Evolutionary conservation across 179 eudicot genomes (phyloP).

Genomic region (Carnegiea gigantea): DNA sequence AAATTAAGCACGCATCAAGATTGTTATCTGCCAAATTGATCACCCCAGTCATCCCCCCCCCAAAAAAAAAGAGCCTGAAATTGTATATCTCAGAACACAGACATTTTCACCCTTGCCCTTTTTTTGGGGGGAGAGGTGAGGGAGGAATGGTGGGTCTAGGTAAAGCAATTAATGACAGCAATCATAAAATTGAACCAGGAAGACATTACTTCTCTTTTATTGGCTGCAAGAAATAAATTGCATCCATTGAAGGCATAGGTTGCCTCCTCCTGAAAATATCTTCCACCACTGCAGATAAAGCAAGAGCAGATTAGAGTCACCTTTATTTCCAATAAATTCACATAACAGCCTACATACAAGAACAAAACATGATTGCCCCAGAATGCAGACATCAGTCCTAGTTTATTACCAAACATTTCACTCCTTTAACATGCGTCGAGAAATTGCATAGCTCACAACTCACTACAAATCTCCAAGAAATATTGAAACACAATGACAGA

Average conservation of each 20-base stretch:
- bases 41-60: no score
- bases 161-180: background rate
- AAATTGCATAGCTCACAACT: background rate
- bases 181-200: conserved; percentile 2
- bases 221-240: conserved; percentile 92
- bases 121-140: background rate
- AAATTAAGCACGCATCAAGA: no score
- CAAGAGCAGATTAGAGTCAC: conserved; percentile 1
- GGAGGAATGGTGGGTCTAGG: background rate
- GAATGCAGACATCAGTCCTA: background rate
- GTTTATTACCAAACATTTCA: background rate
- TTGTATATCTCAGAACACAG: no score
- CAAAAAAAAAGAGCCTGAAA: no score
- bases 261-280: conserved; percentile 92
- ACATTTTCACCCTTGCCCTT: no score
- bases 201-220: conserved; percentile 79
- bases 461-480: background rate
- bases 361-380: background rate
- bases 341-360: background rate
- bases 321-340: background rate
- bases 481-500: background rate
- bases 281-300: conserved; percentile 81
- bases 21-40: no score
- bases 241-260: conserved; percentile 94
- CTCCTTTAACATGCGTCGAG: background rate